Evolutionary conservation across 495 filamentous ascomycete genomes (phyloP).

Genomic region (Penicilliopsis zonata): DNA sequence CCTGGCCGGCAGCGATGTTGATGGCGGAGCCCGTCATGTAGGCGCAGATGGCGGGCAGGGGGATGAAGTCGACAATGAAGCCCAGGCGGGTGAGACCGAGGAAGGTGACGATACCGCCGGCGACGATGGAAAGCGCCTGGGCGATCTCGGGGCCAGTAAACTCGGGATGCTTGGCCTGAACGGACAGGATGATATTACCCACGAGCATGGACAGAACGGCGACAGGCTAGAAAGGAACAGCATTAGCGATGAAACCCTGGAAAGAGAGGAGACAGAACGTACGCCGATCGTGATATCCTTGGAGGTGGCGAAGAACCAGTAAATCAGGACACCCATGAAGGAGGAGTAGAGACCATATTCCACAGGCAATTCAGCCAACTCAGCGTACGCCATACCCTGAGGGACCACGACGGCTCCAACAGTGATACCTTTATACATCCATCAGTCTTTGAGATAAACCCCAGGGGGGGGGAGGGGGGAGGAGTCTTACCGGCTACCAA

Average conservation of each 20-base stretch:
- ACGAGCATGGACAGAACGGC: slow-evolving; percentile 89
- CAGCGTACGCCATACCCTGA: slow-evolving; percentile 95
- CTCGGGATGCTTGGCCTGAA: slow-evolving; percentile 44
- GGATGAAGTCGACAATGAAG: slow-evolving; percentile 94
- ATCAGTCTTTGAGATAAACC: no score
- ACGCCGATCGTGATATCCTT: slow-evolving; percentile 99
- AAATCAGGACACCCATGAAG: slow-evolving; percentile 92
- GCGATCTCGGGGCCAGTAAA: slow-evolving; percentile 52
- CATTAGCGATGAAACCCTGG: slow-evolving; percentile 2
- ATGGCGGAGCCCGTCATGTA: slow-evolving; percentile 98
- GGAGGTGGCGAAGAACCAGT: slow-evolving; percentile 98
- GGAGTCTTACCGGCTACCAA: slow-evolving; percentile 65
- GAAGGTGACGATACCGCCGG: slow-evolving; percentile 68
- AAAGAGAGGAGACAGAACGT: slow-evolving; percentile 17
- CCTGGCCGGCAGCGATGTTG: slow-evolving; percentile 82
- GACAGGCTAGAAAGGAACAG: slow-evolving; percentile 53
- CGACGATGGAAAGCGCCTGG: slow-evolving; percentile 67
- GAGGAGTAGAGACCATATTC: slow-evolving; percentile 93
- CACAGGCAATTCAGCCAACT: slow-evolving; percentile 61
- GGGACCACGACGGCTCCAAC: slow-evolving; percentile 94
- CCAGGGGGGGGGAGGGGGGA: slow-evolving; percentile 9
- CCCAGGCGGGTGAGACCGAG: slow-evolving; percentile 72
- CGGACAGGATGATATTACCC: slow-evolving; percentile 62
- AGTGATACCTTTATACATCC: slow-evolving; percentile 63
- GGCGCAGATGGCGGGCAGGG: slow-evolving; percentile 79